Percentiles rank a stretch among this genome's conserved stretches.
Evolutionary conservation across 139 green algal genomes (phyloP).

Genomic region (Volvox reticuliferus): DNA sequence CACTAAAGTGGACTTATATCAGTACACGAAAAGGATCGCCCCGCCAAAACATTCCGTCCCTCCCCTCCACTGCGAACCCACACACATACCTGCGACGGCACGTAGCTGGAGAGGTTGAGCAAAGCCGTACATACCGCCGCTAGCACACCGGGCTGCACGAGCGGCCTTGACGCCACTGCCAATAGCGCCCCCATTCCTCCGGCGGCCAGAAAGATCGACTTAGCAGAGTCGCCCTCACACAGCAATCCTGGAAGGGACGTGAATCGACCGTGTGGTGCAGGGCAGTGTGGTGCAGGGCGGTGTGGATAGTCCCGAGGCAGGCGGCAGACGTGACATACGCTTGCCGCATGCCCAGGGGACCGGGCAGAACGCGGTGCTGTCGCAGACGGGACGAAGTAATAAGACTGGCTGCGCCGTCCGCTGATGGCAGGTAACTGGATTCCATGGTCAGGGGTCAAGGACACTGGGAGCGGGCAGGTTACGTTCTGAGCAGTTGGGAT

Average conservation of each 20-base stretch:
- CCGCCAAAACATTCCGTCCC: neutral
- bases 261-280: neutral
- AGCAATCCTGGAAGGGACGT: slow-evolving; percentile 33
- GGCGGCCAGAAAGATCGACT: slow-evolving; percentile 34
- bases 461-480: no score
- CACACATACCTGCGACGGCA: slow-evolving; percentile 52
- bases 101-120: slow-evolving; percentile 59
- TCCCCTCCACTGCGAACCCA: neutral
- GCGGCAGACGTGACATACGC: no score
- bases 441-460: no score
- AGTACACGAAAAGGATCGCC: no score
- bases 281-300: neutral
- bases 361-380: no score
- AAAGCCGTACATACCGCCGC: slow-evolving; percentile 41
- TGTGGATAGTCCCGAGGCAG: neutral
- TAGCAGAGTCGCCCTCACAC: slow-evolving; percentile 48
- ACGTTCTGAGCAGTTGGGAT: no score
- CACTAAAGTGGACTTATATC: no score
- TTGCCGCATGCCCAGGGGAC: no score
- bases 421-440: no score
- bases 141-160: slow-evolving; percentile 39
- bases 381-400: no score
- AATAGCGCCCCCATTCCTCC: slow-evolving; percentile 45
- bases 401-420: no score
- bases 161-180: slow-evolving; percentile 24